Evolutionary conservation across 345 rosid genomes (phyloP), one percentile per base, ranked within the genome.

Genomic region (Passiflora organensis): DNA sequence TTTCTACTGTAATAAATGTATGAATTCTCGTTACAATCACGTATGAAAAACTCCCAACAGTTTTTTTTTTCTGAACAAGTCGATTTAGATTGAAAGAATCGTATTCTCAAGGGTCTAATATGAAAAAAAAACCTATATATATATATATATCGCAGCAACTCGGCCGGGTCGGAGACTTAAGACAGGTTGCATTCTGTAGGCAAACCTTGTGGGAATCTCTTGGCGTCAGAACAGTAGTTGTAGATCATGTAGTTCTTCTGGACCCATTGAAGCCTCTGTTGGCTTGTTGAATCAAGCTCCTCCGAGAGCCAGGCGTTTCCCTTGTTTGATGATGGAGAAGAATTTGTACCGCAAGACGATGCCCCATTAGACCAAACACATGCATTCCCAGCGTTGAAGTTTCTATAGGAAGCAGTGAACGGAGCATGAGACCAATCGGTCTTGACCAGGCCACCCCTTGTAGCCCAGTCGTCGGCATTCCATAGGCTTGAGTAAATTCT

Each of bases 391-490:
- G 58, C 32, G 6, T 36, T 38, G 43, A 53, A 53, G 43, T 32
- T 53, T n/a, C 44, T 17, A 25, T 53, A 53, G 25, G 44, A 53
- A 22, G 56, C 28, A 36, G 56, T 53, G 56, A 53, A 36, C 10
- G 56, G 56, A 18, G 56, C 56, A 32, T 36, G 44, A 15, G 42
- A 13, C 44, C 56, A 53, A 19, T 53, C 32, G 16, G 56, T n/a
- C n/a, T n/a, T n/a, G 5, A 53, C 58, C 44, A 38, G 10, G 19
- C 58, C 34, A 14, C 58, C 58, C n/a, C 21, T 38, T 37, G 45
- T 53, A n/a, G 58, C 46, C 58, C 58, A 53, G 6, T 38, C 46
- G 21, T 53, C 58, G 1, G 46, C 43, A 14, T 53, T 53, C 58
- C 34, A 53, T 1, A 54, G 34, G 22, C 58, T 54, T 4, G 46